These are phyloP conservation scores for Phaeosphaeria sp. DNA, from an alignment of 2,329 filamentous ascomycete genomes.

Conservation along the genomic window DNA sequence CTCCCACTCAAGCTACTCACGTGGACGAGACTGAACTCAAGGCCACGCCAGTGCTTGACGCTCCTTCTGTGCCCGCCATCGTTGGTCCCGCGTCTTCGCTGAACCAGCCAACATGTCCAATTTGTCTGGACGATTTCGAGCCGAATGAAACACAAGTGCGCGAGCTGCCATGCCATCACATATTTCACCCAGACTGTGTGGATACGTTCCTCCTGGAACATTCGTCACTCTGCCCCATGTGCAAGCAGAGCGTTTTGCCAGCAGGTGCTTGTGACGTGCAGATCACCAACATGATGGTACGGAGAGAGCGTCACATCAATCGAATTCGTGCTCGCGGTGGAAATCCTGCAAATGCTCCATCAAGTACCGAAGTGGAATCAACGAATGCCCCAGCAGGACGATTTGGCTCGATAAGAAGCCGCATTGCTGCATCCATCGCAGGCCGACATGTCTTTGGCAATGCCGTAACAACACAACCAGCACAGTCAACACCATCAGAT, in stretches of 20 bases:
- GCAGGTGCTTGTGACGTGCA: conserved; percentile 59
- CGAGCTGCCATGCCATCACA: conserved; percentile 87
- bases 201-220: conserved; percentile 80
- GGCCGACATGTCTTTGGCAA: conserved; percentile 43
- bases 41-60: conserved; percentile 16
- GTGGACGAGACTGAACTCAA: conserved; percentile 23
- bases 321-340: conserved; percentile 60
- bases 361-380: conserved; percentile 2
- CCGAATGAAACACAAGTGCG: conserved; percentile 74
- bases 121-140: conserved; percentile 84
- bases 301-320: conserved; percentile 74
- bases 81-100: conserved; percentile 45
- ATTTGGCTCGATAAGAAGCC: conserved; percentile 32
- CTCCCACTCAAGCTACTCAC: background rate
- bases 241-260: conserved; percentile 84
- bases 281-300: conserved; percentile 81
- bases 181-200: conserved; percentile 92
- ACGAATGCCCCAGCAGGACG: conserved; percentile 12
- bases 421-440: conserved; percentile 27
- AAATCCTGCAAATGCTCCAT: conserved; percentile 10
- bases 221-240: conserved; percentile 88
- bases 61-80: conserved; percentile 24
- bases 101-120: conserved; percentile 84
- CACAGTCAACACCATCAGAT: conserved; percentile 20
- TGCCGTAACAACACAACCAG: conserved; percentile 25